Conservation (phyloP, 2,329 filamentous ascomycete species). For the Thielaviopsis punctulata region DNA sequence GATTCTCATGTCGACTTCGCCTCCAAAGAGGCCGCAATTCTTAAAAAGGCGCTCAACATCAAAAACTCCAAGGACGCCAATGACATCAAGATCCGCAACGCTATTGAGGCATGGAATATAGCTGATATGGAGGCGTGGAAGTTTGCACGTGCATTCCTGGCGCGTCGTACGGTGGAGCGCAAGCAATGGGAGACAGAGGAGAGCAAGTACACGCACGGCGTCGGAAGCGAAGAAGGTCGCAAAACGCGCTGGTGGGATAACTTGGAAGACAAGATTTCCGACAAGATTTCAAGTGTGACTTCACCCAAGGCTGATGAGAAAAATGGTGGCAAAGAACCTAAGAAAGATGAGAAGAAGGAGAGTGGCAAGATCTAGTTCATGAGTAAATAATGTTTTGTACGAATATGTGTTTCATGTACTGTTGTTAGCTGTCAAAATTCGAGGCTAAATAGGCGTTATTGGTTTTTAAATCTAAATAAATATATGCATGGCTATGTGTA, state of each 20-base stretch:
- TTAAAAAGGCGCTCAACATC: constrained; percentile 36
- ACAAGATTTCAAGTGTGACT: constrained; percentile 8
- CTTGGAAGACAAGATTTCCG: constrained; percentile 12
- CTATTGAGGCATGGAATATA: constrained; percentile 49
- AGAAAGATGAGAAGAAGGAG: background rate
- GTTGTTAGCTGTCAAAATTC: background rate
- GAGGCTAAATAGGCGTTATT: background rate
- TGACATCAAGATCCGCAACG: constrained; percentile 31
- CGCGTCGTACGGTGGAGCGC: constrained; percentile 44
- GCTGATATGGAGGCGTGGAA: constrained; percentile 65
- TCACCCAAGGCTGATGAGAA: background rate
- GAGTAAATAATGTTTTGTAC: background rate
- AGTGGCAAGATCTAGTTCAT: background rate
- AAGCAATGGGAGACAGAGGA: constrained; percentile 54
- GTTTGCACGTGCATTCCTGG: constrained; percentile 52
- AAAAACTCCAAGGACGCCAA: constrained; percentile 24
- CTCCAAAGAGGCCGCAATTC: constrained; percentile 28
- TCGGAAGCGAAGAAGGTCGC: constrained; percentile 32
- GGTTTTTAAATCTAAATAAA: background rate
- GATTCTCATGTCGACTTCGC: background rate
- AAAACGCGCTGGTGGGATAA: constrained; percentile 22
- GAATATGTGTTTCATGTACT: background rate
- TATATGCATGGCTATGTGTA: background rate
- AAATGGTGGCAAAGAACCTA: background rate
- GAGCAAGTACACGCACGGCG: constrained; percentile 43